phyloP scores from a whole-genome alignment of 2,329 filamentous ascomycete species.

The Xylaria sp. region DNA sequence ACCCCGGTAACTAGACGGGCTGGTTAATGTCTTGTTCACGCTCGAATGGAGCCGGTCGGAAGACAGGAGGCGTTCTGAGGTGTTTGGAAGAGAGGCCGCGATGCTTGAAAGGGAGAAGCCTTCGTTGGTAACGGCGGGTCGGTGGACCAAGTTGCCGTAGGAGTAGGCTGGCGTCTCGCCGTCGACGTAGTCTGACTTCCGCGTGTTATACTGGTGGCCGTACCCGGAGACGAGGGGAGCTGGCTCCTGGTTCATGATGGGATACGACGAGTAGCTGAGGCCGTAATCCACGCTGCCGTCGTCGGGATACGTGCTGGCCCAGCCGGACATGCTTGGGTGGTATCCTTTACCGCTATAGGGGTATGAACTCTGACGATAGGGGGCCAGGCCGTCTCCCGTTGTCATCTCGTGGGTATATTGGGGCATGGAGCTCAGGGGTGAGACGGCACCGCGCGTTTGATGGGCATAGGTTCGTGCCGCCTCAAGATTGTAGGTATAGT shows the following conservation, averaged over 20 bases:
- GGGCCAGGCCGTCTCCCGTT: slow-evolving; percentile 30
- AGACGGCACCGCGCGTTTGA: slow-evolving; percentile 29
- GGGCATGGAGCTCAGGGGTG: slow-evolving; percentile 29
- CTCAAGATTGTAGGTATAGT: slow-evolving; percentile 36
- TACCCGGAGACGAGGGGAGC: slow-evolving; percentile 32
- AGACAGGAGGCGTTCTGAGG: slow-evolving; percentile 25
- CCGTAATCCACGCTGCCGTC: slow-evolving; percentile 35
- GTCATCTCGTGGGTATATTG: slow-evolving; percentile 34
- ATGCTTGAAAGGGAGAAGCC: slow-evolving; percentile 40
- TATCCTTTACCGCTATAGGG: slow-evolving; percentile 32
- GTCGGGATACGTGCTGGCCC: slow-evolving; percentile 34
- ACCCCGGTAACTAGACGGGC: slow-evolving; percentile 30
- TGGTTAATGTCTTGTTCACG: slow-evolving; percentile 31
- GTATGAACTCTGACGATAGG: slow-evolving; percentile 35
- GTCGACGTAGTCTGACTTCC: slow-evolving; percentile 35
- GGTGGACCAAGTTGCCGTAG: slow-evolving; percentile 36
- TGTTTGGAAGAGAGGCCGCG: slow-evolving; percentile 37
- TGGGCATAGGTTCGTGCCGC: slow-evolving; percentile 32
- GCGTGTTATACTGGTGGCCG: slow-evolving; percentile 26
- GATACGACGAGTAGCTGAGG: slow-evolving; percentile 33
- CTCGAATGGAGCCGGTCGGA: slow-evolving; percentile 34
- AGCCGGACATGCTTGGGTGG: slow-evolving; percentile 33
- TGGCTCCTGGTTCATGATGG: slow-evolving; percentile 34
- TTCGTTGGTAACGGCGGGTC: slow-evolving; percentile 32
- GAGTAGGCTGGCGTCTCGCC: slow-evolving; percentile 31